phyloP scores from a whole-genome alignment of 2,329 filamentous ascomycete genomes.

The Rhynchosporium secalis region DNA sequence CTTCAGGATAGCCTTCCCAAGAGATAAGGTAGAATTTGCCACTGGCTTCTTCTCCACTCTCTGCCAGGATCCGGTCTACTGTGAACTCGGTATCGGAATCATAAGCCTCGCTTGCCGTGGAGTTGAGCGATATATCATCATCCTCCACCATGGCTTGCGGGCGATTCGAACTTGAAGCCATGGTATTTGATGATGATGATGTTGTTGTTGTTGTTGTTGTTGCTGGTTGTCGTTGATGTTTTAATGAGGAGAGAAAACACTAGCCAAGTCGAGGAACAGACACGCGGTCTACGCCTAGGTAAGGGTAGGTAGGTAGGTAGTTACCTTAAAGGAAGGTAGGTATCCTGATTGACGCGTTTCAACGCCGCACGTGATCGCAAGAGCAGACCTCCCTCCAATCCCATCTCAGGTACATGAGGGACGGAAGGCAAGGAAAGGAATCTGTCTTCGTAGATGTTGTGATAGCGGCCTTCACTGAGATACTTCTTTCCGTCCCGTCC shows the following conservation, averaged over 20 bases:
- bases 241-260: too few species aligned
- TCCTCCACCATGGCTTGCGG: conserved; percentile 6
- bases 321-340: too few species aligned
- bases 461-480: too few species aligned
- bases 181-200: neutral
- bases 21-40: conserved; percentile 57
- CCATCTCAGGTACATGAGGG: neutral
- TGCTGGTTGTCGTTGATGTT: neutral
- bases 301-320: too few species aligned
- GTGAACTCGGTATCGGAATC: conserved; percentile 28
- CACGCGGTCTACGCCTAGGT: too few species aligned
- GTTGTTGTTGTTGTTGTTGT: neutral
- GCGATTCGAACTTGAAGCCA: neutral
- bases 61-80: conserved; percentile 52
- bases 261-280: too few species aligned
- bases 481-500: too few species aligned
- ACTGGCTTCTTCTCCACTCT: conserved; percentile 42
- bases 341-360: too few species aligned
- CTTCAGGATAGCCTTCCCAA: conserved; percentile 61
- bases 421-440: too few species aligned
- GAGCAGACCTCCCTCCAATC: conserved; percentile 5
- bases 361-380: conserved; percentile 8
- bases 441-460: too few species aligned
- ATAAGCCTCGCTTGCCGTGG: conserved; percentile 41
- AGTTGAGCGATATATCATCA: conserved; percentile 57